Evolutionary conservation across 139 green algal genomes (phyloP).

Genomic region (Tetradesmus obliquus): DNA sequence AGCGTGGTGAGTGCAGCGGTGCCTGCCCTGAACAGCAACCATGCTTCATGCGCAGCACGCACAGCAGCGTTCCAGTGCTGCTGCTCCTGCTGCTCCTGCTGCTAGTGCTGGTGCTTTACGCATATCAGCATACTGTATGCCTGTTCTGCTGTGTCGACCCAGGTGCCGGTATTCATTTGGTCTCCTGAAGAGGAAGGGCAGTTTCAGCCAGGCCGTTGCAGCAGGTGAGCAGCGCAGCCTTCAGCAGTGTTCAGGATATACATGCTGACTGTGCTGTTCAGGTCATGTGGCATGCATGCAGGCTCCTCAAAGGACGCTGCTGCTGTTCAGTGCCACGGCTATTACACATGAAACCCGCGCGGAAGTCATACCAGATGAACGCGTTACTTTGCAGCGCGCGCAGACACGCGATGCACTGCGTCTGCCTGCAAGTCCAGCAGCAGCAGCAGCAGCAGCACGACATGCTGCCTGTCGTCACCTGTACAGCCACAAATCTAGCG

Average conservation of each 20-base stretch:
- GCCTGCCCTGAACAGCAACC: background rate
- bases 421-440: no score
- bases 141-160: background rate
- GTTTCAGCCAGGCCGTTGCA: slow-evolving; percentile 89
- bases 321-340: no score
- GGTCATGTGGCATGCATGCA: no score
- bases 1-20: slow-evolving; percentile 54
- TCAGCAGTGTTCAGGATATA: background rate
- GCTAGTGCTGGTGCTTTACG: background rate
- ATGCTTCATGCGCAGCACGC: background rate
- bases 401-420: no score
- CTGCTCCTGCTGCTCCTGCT: background rate
- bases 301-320: no score
- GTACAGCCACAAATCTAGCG: no score
- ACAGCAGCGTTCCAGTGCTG: background rate
- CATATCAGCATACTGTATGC: background rate
- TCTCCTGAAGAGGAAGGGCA: slow-evolving; percentile 94
- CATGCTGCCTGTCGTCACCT: no score
- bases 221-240: slow-evolving; percentile 21
- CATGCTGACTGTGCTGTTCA: no score
- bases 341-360: no score
- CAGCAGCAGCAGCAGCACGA: no score
- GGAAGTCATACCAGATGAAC: no score
- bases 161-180: slow-evolving; percentile 91
- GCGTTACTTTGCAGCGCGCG: no score